Percentiles rank a stretch among this genome's conserved stretches.
phyloP scores from a whole-genome alignment of 129 eudicot species.

The Logfia minima region DNA sequence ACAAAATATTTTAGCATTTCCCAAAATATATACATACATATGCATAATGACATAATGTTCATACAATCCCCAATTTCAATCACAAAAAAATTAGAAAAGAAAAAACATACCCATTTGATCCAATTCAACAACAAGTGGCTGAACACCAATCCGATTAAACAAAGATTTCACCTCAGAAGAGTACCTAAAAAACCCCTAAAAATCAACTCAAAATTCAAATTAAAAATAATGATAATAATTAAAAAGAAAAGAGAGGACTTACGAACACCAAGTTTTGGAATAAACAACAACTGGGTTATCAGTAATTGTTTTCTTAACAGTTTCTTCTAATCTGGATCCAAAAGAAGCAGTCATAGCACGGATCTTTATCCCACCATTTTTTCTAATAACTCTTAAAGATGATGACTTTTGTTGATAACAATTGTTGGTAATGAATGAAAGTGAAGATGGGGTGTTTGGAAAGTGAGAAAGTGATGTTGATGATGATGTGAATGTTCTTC shows the following conservation, averaged over 20 bases:
- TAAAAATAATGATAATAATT: neutral
- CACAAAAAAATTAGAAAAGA: neutral
- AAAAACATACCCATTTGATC: constrained; percentile 63
- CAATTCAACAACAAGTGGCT: constrained; percentile 77
- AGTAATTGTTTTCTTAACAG: constrained; percentile 62
- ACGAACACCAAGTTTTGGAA: constrained; percentile 95
- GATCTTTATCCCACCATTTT: constrained; percentile 34
- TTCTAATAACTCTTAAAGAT: constrained; percentile 21
- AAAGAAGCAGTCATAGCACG: constrained; percentile 70
- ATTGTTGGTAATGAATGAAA: constrained; percentile 15
- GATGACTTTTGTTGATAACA: neutral
- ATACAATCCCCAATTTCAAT: neutral
- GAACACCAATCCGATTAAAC: constrained; percentile 78
- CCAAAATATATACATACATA: neutral
- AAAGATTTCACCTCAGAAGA: constrained; percentile 85
- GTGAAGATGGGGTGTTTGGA: constrained; percentile 19
- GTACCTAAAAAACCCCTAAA: constrained; percentile 47
- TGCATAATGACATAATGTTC: neutral
- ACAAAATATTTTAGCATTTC: neutral
- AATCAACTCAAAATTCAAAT: neutral
- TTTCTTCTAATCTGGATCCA: constrained; percentile 71
- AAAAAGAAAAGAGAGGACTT: constrained; percentile 27
- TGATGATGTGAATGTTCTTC: neutral
- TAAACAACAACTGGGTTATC: constrained; percentile 90
- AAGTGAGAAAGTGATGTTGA: constrained; percentile 22